A percentile compares a stretch with the other conserved stretches of the same genome.
Evolutionary conservation across 441 rosid species (phyloP).

Genomic region (Capsella rubella): DNA sequence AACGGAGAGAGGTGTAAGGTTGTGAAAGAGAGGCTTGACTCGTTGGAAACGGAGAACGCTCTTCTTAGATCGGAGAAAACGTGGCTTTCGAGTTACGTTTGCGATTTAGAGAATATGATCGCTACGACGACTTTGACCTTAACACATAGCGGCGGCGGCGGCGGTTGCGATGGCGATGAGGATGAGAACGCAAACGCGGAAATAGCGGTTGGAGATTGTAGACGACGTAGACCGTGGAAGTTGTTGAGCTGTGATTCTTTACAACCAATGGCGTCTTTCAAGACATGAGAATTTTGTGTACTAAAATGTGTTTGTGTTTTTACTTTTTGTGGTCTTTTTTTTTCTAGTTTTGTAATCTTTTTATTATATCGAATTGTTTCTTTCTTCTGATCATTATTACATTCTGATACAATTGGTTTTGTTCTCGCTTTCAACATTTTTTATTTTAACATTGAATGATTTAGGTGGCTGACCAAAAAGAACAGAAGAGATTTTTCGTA

Average conservation of each 20-base stretch:
- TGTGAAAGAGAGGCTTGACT: conserved; percentile 27
- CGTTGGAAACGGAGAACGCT: conserved; percentile 52
- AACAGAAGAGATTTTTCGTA: neutral
- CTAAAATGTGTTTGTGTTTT: neutral
- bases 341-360: conserved; percentile 24
- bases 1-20: conserved; percentile 31
- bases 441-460: neutral
- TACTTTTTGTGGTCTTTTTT: conserved; percentile 12
- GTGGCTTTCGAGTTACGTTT: conserved; percentile 46
- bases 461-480: neutral
- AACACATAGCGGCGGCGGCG: conserved; percentile 2
- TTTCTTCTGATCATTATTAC: neutral
- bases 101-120: conserved; percentile 42
- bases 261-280: conserved; percentile 37
- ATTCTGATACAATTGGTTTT: neutral
- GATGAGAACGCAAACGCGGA: conserved; percentile 38
- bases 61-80: conserved; percentile 49
- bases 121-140: conserved; percentile 15
- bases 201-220: conserved; percentile 38
- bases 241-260: conserved; percentile 33
- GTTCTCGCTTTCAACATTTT: neutral
- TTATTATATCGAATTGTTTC: neutral
- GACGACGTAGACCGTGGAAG: conserved; percentile 27
- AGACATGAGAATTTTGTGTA: conserved; percentile 29
- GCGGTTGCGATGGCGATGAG: conserved; percentile 9